Conservation (phyloP, 176 grass and related monocot genomes). For the Metroxylon sagu region DNA sequence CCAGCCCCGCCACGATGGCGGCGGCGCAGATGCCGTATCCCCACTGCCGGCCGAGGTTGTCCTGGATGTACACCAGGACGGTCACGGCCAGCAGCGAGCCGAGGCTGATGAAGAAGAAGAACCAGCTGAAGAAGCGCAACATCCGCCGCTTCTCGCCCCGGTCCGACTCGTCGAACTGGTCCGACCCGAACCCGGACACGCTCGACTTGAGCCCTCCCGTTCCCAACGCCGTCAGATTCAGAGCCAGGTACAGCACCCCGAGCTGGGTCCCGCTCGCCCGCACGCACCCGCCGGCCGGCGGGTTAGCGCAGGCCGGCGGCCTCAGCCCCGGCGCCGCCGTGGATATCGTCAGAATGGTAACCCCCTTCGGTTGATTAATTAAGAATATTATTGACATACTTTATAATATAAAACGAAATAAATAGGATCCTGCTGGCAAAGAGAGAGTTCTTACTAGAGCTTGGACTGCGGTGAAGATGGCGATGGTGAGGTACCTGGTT, state of each 20-base stretch:
- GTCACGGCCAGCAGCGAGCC: slow-evolving; percentile 18
- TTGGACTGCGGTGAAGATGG: slow-evolving; percentile 19
- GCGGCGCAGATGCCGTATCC: slow-evolving; percentile 19
- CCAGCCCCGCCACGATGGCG: slow-evolving; percentile 16
- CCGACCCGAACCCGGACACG: slow-evolving; percentile 20
- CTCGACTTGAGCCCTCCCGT: slow-evolving; percentile 18
- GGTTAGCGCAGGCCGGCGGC: background rate
- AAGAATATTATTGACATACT: no score
- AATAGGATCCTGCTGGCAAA: no score
- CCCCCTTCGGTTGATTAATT: slow-evolving; percentile 1
- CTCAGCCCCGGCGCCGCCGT: slow-evolving; percentile 9
- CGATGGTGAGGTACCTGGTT: slow-evolving; percentile 15
- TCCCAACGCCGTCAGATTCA: slow-evolving; percentile 13
- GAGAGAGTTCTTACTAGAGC: background rate
- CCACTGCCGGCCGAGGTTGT: slow-evolving; percentile 13
- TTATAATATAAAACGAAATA: no score
- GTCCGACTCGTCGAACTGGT: slow-evolving; percentile 19
- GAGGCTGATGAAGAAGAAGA: slow-evolving; percentile 22
- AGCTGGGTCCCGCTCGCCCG: slow-evolving; percentile 5
- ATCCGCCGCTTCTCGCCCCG: slow-evolving; percentile 10
- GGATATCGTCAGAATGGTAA: slow-evolving; percentile 12
- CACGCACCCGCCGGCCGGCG: background rate
- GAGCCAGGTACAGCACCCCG: slow-evolving; percentile 20
- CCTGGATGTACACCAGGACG: slow-evolving; percentile 17
- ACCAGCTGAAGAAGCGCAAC: slow-evolving; percentile 23